A percentile compares a stretch with the other conserved stretches of the same genome.
Conservation (phyloP, 306 rosid genomes). For the Trifolium subterraneum region DNA sequence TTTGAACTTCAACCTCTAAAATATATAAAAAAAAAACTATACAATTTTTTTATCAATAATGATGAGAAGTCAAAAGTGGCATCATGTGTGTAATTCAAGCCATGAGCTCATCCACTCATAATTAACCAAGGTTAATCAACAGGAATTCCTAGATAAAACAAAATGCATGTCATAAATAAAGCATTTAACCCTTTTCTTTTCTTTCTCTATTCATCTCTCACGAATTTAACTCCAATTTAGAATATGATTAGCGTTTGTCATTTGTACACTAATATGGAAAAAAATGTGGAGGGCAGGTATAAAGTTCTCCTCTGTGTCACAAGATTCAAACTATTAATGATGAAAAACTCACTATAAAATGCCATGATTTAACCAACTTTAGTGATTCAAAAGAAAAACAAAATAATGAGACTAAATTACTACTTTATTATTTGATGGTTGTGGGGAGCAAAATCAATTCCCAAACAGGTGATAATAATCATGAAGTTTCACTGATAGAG, state of each 20-base stretch:
- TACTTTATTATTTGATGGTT: constrained; percentile 67
- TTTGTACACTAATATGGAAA: constrained; percentile 34
- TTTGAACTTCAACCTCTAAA: too few species aligned
- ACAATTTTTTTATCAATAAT: too few species aligned
- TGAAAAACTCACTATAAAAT: constrained; percentile 83
- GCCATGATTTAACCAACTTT: constrained; percentile 77
- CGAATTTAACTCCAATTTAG: constrained; percentile 38
- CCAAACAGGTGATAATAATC: constrained; percentile 69
- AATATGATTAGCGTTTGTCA: constrained; percentile 21
- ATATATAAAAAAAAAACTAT: too few species aligned
- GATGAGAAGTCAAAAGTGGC: constrained; percentile 35
- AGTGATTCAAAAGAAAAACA: constrained; percentile 73
- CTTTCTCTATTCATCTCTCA: constrained; percentile 21
- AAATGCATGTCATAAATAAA: constrained; percentile 31
- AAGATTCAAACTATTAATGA: constrained; percentile 76
- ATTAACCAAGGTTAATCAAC: constrained; percentile 30
- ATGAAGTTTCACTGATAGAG: constrained; percentile 70
- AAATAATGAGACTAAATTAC: constrained; percentile 68
- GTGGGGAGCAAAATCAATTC: constrained; percentile 93
- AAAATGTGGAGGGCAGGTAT: constrained; percentile 48
- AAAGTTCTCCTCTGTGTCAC: constrained; percentile 50
- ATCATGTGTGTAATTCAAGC: constrained; percentile 28
- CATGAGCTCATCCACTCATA: constrained; percentile 42
- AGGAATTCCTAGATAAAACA: constrained; percentile 32
- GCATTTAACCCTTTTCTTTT: constrained; percentile 23